Evolutionary conservation across 1,284 basidiomycete species (phyloP), one percentile per base, ranked within the genome.

Genomic region (Naganishia albida): DNA sequence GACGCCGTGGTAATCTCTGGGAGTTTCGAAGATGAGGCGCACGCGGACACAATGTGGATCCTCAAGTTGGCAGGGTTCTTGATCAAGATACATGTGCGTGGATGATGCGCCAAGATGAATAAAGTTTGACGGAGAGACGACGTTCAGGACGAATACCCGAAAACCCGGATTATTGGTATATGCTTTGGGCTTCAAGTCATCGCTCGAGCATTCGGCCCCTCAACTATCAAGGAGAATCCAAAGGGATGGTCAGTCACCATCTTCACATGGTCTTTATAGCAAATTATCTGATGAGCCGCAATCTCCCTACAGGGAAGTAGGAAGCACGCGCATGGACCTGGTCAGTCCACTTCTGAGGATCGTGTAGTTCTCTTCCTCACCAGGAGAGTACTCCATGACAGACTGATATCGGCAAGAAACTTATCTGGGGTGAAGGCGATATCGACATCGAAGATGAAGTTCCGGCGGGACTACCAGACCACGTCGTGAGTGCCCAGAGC

Each of bases 101-200:
- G 25, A 6, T n/a, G n/a, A n/a, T n/a, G n/a, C n/a, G n/a, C n/a
- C n/a, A n/a, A n/a, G n/a, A n/a, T n/a, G n/a, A n/a, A n/a, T n/a
- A 6, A 10, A 30, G n/a, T 49, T n/a, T 18, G 60, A 20, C 40
- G 7, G 13, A 30, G 13, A 6, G 30, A 10, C 43, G 3, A 10
- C 30, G n/a, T 34, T 38, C 25, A 65, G 64, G 65, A 71, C 49
- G 68, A 63, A 28, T 69, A 55, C 43, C 71, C 72, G 23, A 68
- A 69, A 23, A 71, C 71, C 16, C 64, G 71, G 15, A 66, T 71
- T 4, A 60, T 72, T 8, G 71, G 71, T 23, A 70, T 72, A 51
- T 72, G 71, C 53, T 73, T 73, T 53, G 70, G 70, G 0, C 62
- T 71, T 0, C 66, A 68, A 63, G 65, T 73, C 18, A 54, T 73